These are phyloP conservation scores for Botryotinia globosa DNA, from an alignment of 2,329 filamentous ascomycete genomes.

Conservation along the genomic window DNA sequence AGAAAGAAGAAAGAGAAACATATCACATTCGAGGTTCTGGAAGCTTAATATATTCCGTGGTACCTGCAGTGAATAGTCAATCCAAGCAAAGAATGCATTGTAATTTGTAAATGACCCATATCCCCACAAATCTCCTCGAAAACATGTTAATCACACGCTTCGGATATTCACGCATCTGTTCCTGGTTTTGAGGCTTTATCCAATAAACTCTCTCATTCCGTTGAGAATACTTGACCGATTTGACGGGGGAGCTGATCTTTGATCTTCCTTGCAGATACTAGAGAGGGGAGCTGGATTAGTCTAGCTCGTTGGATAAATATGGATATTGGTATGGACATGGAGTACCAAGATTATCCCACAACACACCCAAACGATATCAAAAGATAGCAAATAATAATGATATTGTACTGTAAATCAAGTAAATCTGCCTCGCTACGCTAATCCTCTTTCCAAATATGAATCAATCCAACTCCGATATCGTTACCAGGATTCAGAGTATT, in stretches of 20 bases:
- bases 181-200: background rate
- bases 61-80: slow-evolving; percentile 10
- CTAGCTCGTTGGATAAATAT: background rate
- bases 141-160: slow-evolving; percentile 9
- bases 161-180: slow-evolving; percentile 2
- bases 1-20: too few relatives aligned
- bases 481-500: background rate
- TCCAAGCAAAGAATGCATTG: background rate
- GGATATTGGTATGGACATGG: background rate
- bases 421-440: too few relatives aligned
- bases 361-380: background rate
- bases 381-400: background rate
- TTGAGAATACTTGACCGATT: slow-evolving; percentile 1
- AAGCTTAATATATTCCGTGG: slow-evolving; percentile 13
- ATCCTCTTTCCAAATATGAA: background rate
- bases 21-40: slow-evolving; percentile 6
- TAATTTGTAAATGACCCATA: background rate
- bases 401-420: background rate
- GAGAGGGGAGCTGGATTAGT: background rate
- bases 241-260: slow-evolving; percentile 4
- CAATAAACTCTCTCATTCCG: background rate
- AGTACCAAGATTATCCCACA: background rate
- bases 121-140: slow-evolving; percentile 7
- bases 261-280: slow-evolving; percentile 8
- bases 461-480: slow-evolving; percentile 4